Base-by-base conservation (phyloP, 2,329 filamentous ascomycete species). In the Diaporthe caulivora region DNA sequence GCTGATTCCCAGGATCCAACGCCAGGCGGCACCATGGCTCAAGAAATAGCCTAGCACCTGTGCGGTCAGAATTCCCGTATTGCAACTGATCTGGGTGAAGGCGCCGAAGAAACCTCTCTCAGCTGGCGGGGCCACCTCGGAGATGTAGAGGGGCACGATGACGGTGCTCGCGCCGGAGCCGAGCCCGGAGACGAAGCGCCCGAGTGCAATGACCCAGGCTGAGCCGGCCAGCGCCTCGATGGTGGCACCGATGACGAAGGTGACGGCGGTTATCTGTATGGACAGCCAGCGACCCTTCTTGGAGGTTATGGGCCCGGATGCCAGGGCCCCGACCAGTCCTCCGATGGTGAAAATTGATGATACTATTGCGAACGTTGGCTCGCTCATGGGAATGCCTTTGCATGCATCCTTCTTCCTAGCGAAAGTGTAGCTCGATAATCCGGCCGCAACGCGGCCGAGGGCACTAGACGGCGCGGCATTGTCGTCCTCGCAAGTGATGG, bases 61-160 rank as follows among this genome's bases (percentile, higher is more conserved):
- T 0, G 95, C 92, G 34, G 91, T 84, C 55, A 99, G 84, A 70
- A 99, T 98, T 72, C 97, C 97, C 31, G 95, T 86, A 79, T 98
- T 98, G 86, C 95, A 95, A 83, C 95, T 95, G 79, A 98, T 92
- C 81, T 99, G 96, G 0, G 97, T 98, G 83, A 97, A 93, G 71
- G 90, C 88, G 17, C 91, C 91, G 80, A 98, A 98, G 76, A 97
- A 91, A 7, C 95, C 95, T 71, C 92, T 90, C 76, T 92, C 89
- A 21, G 87, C 85, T 0, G 91, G 91, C 5, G 96, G 97, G 0
- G 95, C 92, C 34, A 98, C 90, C 83, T 99, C 97, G 58, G 95
- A 95, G 77, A 99, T 95, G 85, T 97, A 99, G 26, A 99, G 90
- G 0, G 97, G 97, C 3, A 97, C 95, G 47, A 98, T 94, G 26